Percentiles rank a stretch among this genome's conserved stretches.
Conservation (phyloP, 2,329 filamentous ascomycete species). For the Colletotrichum navitas region DNA sequence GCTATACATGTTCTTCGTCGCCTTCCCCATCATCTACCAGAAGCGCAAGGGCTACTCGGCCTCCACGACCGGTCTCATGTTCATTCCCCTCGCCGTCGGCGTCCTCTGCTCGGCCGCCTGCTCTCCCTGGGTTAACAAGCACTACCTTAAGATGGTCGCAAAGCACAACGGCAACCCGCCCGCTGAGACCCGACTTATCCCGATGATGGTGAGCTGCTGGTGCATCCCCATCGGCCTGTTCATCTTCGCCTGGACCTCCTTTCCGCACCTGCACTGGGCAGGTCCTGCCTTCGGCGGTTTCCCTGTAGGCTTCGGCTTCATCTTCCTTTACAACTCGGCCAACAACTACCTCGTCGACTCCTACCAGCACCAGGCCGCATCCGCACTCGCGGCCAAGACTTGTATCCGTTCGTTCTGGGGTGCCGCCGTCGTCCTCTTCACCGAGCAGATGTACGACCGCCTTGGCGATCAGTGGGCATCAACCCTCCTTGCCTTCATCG, state of each 20-base stretch:
- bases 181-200: slow-evolving; percentile 82
- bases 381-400: slow-evolving; percentile 84
- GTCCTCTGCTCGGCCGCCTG: slow-evolving; percentile 76
- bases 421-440: slow-evolving; percentile 82
- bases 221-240: slow-evolving; percentile 72
- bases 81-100: slow-evolving; percentile 84
- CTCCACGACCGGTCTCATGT: slow-evolving; percentile 84
- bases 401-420: slow-evolving; percentile 86
- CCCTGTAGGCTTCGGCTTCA: slow-evolving; percentile 83
- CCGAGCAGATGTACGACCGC: slow-evolving; percentile 81
- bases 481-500: slow-evolving; percentile 78
- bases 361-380: slow-evolving; percentile 80
- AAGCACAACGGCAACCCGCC: slow-evolving; percentile 80
- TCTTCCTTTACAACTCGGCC: slow-evolving; percentile 84
- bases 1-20: slow-evolving; percentile 83
- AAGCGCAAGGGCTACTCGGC: slow-evolving; percentile 83
- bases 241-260: slow-evolving; percentile 74
- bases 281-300: slow-evolving; percentile 79
- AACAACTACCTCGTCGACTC: slow-evolving; percentile 79
- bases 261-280: slow-evolving; percentile 73
- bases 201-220: slow-evolving; percentile 85
- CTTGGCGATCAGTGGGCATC: slow-evolving; percentile 83
- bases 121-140: slow-evolving; percentile 81
- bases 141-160: slow-evolving; percentile 76
- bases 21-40: slow-evolving; percentile 79